These are phyloP conservation scores for Jacaranda copaia DNA, from an alignment of 257 asterid genomes.

Conservation along the genomic window DNA sequence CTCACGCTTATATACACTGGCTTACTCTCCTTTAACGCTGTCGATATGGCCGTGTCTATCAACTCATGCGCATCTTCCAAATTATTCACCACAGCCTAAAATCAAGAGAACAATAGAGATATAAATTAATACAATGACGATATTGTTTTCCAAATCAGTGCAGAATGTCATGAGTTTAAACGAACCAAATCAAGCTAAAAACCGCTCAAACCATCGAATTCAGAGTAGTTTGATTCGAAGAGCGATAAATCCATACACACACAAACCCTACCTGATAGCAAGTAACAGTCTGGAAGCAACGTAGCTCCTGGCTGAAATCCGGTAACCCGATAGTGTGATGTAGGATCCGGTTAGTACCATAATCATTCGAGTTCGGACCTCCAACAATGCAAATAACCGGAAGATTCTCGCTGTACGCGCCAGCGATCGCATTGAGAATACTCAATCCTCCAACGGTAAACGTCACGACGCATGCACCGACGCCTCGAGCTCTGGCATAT, in stretches of 20 bases:
- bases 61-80: slow-evolving; percentile 52
- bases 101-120: background rate
- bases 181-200: background rate
- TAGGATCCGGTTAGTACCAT: slow-evolving; percentile 47
- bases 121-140: background rate
- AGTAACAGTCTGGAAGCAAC: slow-evolving; percentile 55
- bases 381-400: slow-evolving; percentile 56
- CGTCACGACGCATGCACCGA: slow-evolving; percentile 54
- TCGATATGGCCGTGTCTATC: slow-evolving; percentile 51
- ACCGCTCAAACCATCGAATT: background rate
- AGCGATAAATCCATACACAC: background rate
- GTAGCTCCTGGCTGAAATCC: slow-evolving; percentile 52
- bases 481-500: slow-evolving; percentile 51
- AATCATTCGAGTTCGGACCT: slow-evolving; percentile 56
- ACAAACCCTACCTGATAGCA: slow-evolving; percentile 43
- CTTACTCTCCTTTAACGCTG: slow-evolving; percentile 54
- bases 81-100: slow-evolving; percentile 52
- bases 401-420: slow-evolving; percentile 53
- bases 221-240: background rate
- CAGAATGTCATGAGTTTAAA: too few species aligned
- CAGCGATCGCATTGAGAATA: slow-evolving; percentile 51
- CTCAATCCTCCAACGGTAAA: slow-evolving; percentile 57
- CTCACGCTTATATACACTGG: slow-evolving; percentile 51
- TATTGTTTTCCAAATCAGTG: too few species aligned
- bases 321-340: slow-evolving; percentile 55